Evolutionary conservation across 257 asterid genomes (phyloP).

Genomic region (Linaria vulgaris): DNA sequence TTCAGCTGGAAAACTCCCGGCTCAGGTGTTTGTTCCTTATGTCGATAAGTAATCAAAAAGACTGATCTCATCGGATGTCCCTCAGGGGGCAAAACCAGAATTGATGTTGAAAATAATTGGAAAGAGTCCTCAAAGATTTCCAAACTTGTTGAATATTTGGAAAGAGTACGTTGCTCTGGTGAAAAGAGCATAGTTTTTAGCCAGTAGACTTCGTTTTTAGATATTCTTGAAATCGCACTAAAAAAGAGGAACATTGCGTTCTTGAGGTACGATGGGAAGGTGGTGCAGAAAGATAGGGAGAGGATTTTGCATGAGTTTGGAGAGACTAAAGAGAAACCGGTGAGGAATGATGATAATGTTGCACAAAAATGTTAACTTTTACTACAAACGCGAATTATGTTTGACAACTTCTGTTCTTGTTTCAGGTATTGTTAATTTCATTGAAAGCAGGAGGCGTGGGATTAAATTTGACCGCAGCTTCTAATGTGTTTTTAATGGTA

Average conservation of each 20-base stretch:
- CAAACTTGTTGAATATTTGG: conserved; percentile 60
- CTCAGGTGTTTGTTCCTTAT: conserved; percentile 67
- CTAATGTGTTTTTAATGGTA: conserved; percentile 84
- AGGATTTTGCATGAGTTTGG: conserved; percentile 72
- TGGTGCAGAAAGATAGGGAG: conserved; percentile 63
- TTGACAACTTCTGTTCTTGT: not conserved
- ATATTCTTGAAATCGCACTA: conserved; percentile 69
- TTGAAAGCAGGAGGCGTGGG: conserved; percentile 88
- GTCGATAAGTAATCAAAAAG: conserved; percentile 58
- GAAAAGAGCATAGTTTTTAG: conserved; percentile 84
- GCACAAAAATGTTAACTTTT: too few species aligned
- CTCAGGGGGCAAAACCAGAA: conserved; percentile 47
- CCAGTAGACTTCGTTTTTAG: conserved; percentile 84
- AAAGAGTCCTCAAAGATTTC: conserved; percentile 71
- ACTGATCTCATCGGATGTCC: conserved; percentile 72
- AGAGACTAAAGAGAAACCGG: conserved; percentile 60
- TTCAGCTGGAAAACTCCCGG: conserved; percentile 67
- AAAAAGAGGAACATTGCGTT: conserved; percentile 43
- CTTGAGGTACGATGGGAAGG: conserved; percentile 79
- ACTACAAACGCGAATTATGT: not conserved
- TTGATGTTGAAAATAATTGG: conserved; percentile 73
- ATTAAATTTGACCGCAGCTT: conserved; percentile 83
- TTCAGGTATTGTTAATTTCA: conserved; percentile 71
- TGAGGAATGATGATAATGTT: conserved; percentile 20
- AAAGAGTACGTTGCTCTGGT: conserved; percentile 33